Conservation (phyloP, 257 asterid species). For the Solanum appendiculatum region DNA sequence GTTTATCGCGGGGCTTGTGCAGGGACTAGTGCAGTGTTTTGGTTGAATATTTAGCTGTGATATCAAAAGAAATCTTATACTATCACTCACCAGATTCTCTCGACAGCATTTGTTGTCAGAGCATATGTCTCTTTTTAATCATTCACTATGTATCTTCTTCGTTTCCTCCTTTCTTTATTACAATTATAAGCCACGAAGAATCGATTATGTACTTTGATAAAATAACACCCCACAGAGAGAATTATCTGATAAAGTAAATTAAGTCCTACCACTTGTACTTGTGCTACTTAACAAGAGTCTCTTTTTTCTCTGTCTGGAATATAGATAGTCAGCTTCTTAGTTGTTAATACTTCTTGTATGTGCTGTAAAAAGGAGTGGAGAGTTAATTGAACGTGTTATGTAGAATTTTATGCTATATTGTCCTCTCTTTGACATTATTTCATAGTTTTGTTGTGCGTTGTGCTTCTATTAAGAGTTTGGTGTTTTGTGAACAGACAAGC, state of each 20-base stretch:
- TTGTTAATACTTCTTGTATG: neutral
- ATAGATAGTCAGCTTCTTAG: neutral
- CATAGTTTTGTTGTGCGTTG: neutral
- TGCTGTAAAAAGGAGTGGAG: neutral
- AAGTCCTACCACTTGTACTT: neutral
- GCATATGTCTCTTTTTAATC: neutral
- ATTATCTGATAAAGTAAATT: neutral
- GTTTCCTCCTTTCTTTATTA: neutral
- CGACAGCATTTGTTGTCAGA: neutral
- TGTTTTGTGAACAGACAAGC: slow-evolving; percentile 25
- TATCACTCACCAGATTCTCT: neutral
- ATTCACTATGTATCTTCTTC: neutral
- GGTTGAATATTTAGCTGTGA: neutral
- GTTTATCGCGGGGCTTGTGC: neutral
- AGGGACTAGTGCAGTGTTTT: neutral
- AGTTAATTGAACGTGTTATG: neutral
- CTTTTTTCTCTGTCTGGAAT: neutral
- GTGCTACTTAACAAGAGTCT: neutral
- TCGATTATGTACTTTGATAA: neutral
- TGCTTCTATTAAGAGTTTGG: neutral
- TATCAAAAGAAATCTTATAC: neutral
- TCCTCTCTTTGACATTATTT: neutral
- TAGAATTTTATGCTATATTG: neutral
- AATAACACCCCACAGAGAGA: neutral
- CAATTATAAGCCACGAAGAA: neutral